Evolutionary conservation across 164 flowering plant species (phyloP), one percentile per base, ranked within the genome.

Genomic region (Chimonanthus praecox): DNA sequence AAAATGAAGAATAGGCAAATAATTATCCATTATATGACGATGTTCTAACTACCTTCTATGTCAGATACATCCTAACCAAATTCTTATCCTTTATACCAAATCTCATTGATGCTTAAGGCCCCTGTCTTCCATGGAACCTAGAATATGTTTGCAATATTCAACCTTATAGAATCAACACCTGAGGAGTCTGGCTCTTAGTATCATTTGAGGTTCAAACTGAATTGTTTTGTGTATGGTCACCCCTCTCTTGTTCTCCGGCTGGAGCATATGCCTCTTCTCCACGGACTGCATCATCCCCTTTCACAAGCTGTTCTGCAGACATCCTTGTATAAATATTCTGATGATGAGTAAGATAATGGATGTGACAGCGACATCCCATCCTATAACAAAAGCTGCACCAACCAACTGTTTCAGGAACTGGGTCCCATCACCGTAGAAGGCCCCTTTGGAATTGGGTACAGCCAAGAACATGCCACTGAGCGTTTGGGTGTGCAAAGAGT

Each of bases 221-320:
- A 49, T 3, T 58, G 44, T 72, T 43, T 20, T 18, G 33, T 49
- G 71, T 61, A 3, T 54, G 11, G 44, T 6, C 47, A 62, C 68
- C 49, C 64, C 63, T 77, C 58, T 78, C 74, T 61, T 81, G 81
- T 49, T 79, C 72, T 51, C 81, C 77, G 62, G 54, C 78, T 84
- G 60, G 73, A 7, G 73, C 67, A 60, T 80, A 83, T 1, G 86
- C 84, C 72, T 81, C 82, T 68, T 81, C 84, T 8, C 86, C 84
- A 61, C 81, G 82, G 1, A 58, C 81, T 16, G 84, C 86, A 69
- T 80, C 81, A 16, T 79, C 84, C 2, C 84, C 84, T 7, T 78
- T 73, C 67, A 51, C 8, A 8, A 83, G 80, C 11, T 78, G 78
- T 13, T 78, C 80, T 6, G 78, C 85, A 45, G 77, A 3, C 81